Evolutionary conservation across 208 protist species (phyloP), one percentile per base, ranked within the genome.

Genomic region (Angomonas ambiguus): DNA sequence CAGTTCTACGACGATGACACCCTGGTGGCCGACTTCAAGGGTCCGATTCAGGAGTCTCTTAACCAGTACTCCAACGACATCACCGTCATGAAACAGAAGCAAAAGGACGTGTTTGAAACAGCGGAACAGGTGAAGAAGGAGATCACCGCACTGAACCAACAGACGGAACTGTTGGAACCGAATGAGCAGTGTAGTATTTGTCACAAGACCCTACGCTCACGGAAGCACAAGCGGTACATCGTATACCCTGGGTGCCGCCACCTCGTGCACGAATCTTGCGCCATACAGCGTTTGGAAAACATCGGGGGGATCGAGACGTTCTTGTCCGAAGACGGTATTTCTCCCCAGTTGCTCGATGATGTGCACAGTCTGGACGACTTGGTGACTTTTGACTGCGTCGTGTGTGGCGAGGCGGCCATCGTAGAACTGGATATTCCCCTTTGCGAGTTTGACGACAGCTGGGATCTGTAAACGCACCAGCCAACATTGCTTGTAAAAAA

Each of bases 21-120:
- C 3, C 71, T 90, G 2, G 94, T 99, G 30, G 85, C 97, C 45
- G 82, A 98, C 22, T 97, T 99, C 58, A 98, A 98, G 74, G 87
- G 95, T 2, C 80, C 90, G 13, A 98, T 99, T 67, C 97, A 91
- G 65, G 72, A 78, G 16, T 85, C 86, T 25, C 79, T 99, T 3
- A 85, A 98, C 61, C 69, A 76, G 8, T 98, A 98, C 72, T 89
- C 95, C 33, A 20, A 71, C 11, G 70, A 92, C 31, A 98, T 97
- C 25, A 74, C 79, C 5, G 48, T 80, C 11, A 77, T 98, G 4
- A 85, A 95, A 60, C 60, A 67, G 18, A 73, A 92, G 27, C 97
- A 98, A 80, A 67, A 95, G 18, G 91, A 97, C 42, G 80, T 94
- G 3, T 97, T 87, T 38, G 69, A 88, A 22, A 92, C 80, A 22